Conservation (phyloP, 192 early-diverging fungal species). For the Backusella macrospora region DNA sequence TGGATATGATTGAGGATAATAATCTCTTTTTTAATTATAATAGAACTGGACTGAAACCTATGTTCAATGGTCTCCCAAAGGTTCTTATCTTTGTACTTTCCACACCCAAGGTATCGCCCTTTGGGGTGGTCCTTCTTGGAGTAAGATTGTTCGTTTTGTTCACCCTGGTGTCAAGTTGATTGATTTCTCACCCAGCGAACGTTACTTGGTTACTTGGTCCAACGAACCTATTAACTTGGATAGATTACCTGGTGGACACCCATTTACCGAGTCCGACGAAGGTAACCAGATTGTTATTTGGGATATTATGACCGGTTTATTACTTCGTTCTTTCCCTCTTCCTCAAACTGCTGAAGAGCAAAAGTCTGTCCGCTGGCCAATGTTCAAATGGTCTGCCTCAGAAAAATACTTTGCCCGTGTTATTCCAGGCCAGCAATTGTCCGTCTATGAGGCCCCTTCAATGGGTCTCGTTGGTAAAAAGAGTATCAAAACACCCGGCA, state of each 20-base stretch:
- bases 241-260: slow-evolving; percentile 65
- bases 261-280: slow-evolving; percentile 68
- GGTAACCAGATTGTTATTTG: slow-evolving; percentile 83
- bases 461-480: slow-evolving; percentile 96
- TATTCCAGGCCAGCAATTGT: slow-evolving; percentile 70
- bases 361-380: slow-evolving; percentile 80
- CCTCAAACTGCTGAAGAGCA: slow-evolving; percentile 50
- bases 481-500: slow-evolving; percentile 82
- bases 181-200: slow-evolving; percentile 95
- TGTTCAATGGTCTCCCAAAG: slow-evolving; percentile 93
- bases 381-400: slow-evolving; percentile 96
- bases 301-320: slow-evolving; percentile 82
- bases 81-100: slow-evolving; percentile 91
- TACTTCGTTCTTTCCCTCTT: slow-evolving; percentile 87
- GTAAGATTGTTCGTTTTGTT: slow-evolving; percentile 86
- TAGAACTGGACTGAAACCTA: slow-evolving; percentile 94
- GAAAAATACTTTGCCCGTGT: slow-evolving; percentile 95
- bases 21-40: background rate
- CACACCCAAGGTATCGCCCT: slow-evolving; percentile 92
- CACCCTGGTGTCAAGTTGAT: slow-evolving; percentile 89
- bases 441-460: slow-evolving; percentile 88
- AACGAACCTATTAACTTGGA: slow-evolving; percentile 77
- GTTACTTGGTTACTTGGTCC: slow-evolving; percentile 87
- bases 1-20: background rate
- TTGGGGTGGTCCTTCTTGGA: slow-evolving; percentile 94